A percentile compares a stretch with the other conserved stretches of the same genome.
Conservation (phyloP, 805 yeast species). For the Pichia deserticola region DNA sequence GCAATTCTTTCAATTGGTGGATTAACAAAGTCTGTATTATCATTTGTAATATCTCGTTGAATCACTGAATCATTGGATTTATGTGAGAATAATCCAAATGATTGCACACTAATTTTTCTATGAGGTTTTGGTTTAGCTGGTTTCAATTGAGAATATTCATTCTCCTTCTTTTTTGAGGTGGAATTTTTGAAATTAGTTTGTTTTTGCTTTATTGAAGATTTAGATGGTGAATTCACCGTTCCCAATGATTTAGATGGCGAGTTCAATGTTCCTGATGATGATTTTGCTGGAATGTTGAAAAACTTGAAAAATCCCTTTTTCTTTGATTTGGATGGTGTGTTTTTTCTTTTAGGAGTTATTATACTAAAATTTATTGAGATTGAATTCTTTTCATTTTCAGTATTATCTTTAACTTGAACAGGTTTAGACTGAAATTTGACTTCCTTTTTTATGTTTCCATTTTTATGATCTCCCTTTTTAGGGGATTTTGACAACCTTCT, state of each 20-base stretch:
- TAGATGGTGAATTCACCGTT: no score
- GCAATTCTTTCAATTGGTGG: background rate
- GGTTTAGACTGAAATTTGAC: background rate
- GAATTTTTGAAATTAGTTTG: background rate
- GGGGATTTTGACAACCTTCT: background rate
- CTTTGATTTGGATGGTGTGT: background rate
- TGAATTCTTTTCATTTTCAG: background rate
- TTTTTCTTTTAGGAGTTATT: background rate
- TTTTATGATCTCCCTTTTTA: background rate
- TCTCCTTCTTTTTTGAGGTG: background rate
- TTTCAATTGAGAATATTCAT: background rate
- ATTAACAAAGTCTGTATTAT: no score
- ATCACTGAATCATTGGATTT: background rate
- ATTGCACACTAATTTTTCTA: constrained; percentile 2
- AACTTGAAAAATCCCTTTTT: constrained; percentile 4
- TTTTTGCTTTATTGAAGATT: background rate
- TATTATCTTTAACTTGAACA: background rate
- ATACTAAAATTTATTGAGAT: no score
- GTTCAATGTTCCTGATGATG: background rate
- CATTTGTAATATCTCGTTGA: background rate
- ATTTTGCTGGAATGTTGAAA: background rate
- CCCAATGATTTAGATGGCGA: background rate
- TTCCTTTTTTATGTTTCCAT: background rate
- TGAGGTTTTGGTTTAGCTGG: constrained; percentile 9
- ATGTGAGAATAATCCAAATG: constrained; percentile 1